Conservation (phyloP, 2,329 filamentous ascomycete species). For the Rutstroemia sp. region DNA sequence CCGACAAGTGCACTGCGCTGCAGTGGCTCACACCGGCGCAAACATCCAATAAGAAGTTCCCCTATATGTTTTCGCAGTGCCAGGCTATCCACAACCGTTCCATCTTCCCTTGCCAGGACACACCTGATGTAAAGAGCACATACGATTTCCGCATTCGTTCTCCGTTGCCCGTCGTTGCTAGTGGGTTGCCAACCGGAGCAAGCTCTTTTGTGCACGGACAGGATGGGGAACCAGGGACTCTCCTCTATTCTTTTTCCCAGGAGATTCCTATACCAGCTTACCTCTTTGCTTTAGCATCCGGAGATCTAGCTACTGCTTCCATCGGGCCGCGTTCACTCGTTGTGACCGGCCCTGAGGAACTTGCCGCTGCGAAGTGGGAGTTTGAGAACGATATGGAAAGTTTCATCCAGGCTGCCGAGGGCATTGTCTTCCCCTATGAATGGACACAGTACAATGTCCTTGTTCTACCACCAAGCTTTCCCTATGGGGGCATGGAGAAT, state of each 20-base stretch:
- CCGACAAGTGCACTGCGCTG: slow-evolving; percentile 79
- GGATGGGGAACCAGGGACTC: slow-evolving; percentile 43
- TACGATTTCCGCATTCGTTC: slow-evolving; percentile 85
- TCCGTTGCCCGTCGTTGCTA: slow-evolving; percentile 82
- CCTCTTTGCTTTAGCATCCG: slow-evolving; percentile 83
- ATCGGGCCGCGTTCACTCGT: slow-evolving; percentile 83
- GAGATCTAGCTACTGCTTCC: slow-evolving; percentile 76
- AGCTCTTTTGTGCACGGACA: slow-evolving; percentile 43
- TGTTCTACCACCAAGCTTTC: slow-evolving; percentile 82
- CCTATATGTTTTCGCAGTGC: slow-evolving; percentile 97
- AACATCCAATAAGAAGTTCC: slow-evolving; percentile 91
- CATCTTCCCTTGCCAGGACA: slow-evolving; percentile 95
- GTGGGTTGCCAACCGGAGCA: slow-evolving; percentile 58
- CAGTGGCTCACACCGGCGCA: slow-evolving; percentile 94
- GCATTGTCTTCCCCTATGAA: slow-evolving; percentile 74
- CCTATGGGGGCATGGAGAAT: slow-evolving; percentile 55
- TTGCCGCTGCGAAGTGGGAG: slow-evolving; percentile 81
- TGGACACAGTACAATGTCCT: slow-evolving; percentile 97
- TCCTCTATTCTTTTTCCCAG: slow-evolving; percentile 80
- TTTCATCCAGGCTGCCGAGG: slow-evolving; percentile 82
- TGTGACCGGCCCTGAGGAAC: slow-evolving; percentile 80
- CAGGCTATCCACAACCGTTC: slow-evolving; percentile 94
- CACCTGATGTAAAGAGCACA: slow-evolving; percentile 94
- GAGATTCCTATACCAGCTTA: slow-evolving; percentile 90
- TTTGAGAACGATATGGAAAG: slow-evolving; percentile 85